Evolutionary conservation across 1,284 basidiomycete species (phyloP), one percentile per base, ranked within the genome.

Genomic region (Entoloma clypeatum): DNA sequence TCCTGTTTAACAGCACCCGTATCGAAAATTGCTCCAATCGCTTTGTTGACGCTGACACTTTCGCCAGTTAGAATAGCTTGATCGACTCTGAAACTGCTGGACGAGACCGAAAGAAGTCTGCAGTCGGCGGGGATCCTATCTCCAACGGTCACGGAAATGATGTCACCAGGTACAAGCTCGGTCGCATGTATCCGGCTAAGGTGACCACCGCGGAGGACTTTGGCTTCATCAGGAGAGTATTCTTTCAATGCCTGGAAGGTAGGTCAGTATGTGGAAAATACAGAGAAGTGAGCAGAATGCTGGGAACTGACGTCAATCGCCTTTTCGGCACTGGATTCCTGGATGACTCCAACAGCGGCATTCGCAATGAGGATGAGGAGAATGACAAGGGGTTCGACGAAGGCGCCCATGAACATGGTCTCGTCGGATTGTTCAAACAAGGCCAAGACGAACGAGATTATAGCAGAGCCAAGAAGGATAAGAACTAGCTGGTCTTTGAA

Each of bases 401-500:
- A 95, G 23, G 92, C 92, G 23, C 81, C 77, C 48, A 77, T 74
- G 44, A 81, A 76, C n/a, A 71, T 74, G 8, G 79, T 73, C 49
- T 82, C 81, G 13, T 77, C 74, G 1, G 74, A 68, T 31, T 82
- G 77, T 60, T 97, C 93, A 45, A 96, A 72, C 26, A 94, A 65
- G 7, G 93, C 93, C 22, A 97, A 74, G 8, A 92, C 70, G 60
- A 96, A 93, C 2, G 92, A 96, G 48, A 96, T 76, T 36, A 89
- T 81, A 10, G 93, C 93, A 5, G 92, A 95, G 2, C 78, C 91
- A 30, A 97, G 83, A 18, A 97, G 77, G 58, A 97, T 96, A 47
- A 97, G 81, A 16, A 95, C 93, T 17, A 97, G 81, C 65, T 94
- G 91, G 67, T 97, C 93, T 71, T 96, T 87, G 75, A 99, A 99